Evolutionary conservation across 345 rosid species (phyloP), one percentile per base, ranked within the genome.

Genomic region (Pistacia atlantica): DNA sequence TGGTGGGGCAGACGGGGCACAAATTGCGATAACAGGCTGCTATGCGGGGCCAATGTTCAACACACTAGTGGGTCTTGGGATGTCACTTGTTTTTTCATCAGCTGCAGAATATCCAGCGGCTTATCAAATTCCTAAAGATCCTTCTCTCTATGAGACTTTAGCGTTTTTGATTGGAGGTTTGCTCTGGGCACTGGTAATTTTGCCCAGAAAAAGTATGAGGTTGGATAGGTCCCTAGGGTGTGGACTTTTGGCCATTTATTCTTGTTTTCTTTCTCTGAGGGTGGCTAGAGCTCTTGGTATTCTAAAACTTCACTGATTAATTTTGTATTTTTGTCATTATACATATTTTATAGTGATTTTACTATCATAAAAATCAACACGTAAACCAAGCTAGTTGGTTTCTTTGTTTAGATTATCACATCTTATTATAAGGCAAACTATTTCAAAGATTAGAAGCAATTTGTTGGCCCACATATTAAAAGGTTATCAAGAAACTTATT

Each of bases 31-130:
- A 55, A 88, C 99, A 0, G 99, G 99, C 35, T 93, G 97, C 86
- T 92, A 93, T 52, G 99, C 97, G 0, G 98, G 98, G 35, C 97
- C 98, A 1, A 87, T 96, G 91, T 96, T 96, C 71, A 91, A 96
- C 56, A 93, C 92, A 0, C 65, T 96, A 78, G 77, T 93, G 59
- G 97, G 97, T 20, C 86, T 96, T 1, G 99, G 99, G 14, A 54
- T 89, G 2, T 87, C 97, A 33, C 74, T 93, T 11, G 82, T 88
- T 55, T 86, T 93, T 66, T 83, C 92, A 49, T 81, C 97, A n/a
- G 92, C 91, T 86, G 66, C 84, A 0, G 72, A 70, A 55, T 90
- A 91, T 69, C 97, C 99, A n/a, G 31, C 58, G 25, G 33, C 90
- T 16, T 90, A 85, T 38, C 74, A 84, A 33, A 85, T 96, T 5